phyloP scores from a whole-genome alignment of 106 monocot species.

The Dactylorhiza incarnata region DNA sequence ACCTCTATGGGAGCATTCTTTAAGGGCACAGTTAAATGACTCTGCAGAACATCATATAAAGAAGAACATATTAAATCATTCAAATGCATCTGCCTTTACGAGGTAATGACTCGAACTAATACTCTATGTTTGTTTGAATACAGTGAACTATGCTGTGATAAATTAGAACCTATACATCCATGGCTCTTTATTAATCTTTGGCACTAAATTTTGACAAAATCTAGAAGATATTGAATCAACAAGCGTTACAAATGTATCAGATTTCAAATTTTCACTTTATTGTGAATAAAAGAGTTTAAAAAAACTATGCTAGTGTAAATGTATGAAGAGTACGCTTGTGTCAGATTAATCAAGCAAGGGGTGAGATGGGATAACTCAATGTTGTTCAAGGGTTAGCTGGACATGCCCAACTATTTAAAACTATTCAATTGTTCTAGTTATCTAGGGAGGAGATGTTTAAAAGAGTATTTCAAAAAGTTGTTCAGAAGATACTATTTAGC shows the following conservation, averaged over 20 bases:
- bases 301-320: not conserved
- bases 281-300: not conserved
- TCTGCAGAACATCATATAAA: constrained; percentile 21
- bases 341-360: too few species aligned
- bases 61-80: constrained; percentile 58
- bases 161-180: not conserved
- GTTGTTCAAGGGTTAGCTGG: too few species aligned
- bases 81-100: constrained; percentile 74
- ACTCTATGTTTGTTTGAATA: not conserved
- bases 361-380: too few species aligned
- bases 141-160: not conserved
- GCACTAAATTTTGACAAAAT: not conserved
- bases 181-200: not conserved
- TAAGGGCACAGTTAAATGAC: constrained; percentile 29
- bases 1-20: constrained; percentile 29
- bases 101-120: constrained; percentile 36
- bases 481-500: too few species aligned
- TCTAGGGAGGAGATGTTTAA: too few species aligned
- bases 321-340: too few species aligned
- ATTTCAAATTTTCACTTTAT: not conserved
- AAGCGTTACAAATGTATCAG: not conserved
- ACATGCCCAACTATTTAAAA: too few species aligned
- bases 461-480: too few species aligned
- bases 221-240: not conserved
- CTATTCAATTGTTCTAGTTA: too few species aligned